Base-by-base conservation (phyloP, 225 moss, liverwort and hornwort species). In the Pseudisothecium myosuroides region DNA sequence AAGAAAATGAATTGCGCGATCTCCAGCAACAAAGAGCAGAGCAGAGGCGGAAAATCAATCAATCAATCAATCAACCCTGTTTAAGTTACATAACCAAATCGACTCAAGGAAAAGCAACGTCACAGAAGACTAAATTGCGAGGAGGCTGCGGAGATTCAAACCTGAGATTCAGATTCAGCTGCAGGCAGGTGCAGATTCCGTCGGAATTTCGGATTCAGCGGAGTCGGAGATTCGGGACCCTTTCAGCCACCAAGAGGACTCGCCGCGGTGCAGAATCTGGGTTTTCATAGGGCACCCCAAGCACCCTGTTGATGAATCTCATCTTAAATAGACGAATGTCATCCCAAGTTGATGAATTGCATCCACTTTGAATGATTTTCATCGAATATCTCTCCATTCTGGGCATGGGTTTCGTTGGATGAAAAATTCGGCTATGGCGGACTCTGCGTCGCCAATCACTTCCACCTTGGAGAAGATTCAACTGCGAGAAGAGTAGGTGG, bases 91-190 rank as follows among this genome's bases (percentile, higher is more conserved):
- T 4, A 36, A 50, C 54, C 67, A 36, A 52, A 83, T 66, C 52
- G 52, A n/a, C 31, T 84, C 21, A 23, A 21, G 56, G 29, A 56
- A 56, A 71, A 20, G 43, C 58, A 21, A 20, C 34, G 59, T 69
- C 5, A 8, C 43, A 43, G 47, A 87, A 50, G 18, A 50, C 10
- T 5, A 43, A 83, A 81, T 16, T 82, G 78, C 52, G 55, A 71
- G 28, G 2, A 58, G 27, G 7, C 28, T 18, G 83, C 52, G 18
- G 29, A 89, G 85, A 87, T 87, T 91, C 92, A 85, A 39, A 89
- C 92, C 85, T 31, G 78, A 87, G 90, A 88, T 91, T 85, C 88
- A 81, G 88, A 90, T 88, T 88, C 90, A 78, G 85, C 47, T 83
- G 60, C 75, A 39, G 29, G 76, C 12, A 14, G 19, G 49, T 28